Conservation (phyloP, 2,329 filamentous ascomycete species). For the Aspergillus flavus region DNA sequence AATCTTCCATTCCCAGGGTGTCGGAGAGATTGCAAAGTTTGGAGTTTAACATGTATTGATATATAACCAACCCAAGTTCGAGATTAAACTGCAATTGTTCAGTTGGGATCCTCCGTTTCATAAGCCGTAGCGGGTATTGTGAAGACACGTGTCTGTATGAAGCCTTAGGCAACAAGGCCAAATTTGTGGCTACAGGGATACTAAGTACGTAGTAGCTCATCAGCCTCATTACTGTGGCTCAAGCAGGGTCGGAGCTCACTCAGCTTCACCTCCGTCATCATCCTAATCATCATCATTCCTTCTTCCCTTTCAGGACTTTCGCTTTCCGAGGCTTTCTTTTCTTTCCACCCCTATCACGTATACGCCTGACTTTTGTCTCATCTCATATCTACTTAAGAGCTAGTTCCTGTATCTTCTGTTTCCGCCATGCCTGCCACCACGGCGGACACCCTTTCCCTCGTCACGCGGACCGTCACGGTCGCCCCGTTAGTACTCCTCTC, state of each 20-base stretch:
- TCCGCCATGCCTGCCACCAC: conserved; percentile 89
- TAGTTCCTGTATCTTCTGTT: conserved; percentile 9
- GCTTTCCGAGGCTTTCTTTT: neutral
- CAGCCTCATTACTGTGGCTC: neutral
- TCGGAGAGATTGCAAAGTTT: neutral
- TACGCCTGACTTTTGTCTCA: neutral
- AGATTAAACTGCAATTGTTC: neutral
- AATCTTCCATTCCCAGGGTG: neutral
- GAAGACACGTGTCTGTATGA: neutral
- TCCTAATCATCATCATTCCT: neutral
- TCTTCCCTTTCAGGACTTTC: neutral
- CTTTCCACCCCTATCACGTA: neutral
- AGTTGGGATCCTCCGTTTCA: neutral
- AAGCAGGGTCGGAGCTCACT: neutral
- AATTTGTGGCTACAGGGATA: neutral
- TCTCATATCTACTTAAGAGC: neutral
- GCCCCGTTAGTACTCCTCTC: conserved; percentile 97
- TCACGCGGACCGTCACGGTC: conserved; percentile 93
- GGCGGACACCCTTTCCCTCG: conserved; percentile 92
- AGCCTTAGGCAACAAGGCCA: neutral
- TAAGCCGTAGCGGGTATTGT: neutral
- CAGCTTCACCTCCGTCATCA: conserved; percentile 2
- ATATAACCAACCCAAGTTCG: neutral
- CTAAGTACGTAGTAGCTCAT: neutral
- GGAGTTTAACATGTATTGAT: neutral